A percentile compares a stretch with the other conserved stretches of the same genome.
These are phyloP conservation scores for Capronia coronata DNA, from an alignment of 2,329 filamentous ascomycete species.

Conservation along the genomic window DNA sequence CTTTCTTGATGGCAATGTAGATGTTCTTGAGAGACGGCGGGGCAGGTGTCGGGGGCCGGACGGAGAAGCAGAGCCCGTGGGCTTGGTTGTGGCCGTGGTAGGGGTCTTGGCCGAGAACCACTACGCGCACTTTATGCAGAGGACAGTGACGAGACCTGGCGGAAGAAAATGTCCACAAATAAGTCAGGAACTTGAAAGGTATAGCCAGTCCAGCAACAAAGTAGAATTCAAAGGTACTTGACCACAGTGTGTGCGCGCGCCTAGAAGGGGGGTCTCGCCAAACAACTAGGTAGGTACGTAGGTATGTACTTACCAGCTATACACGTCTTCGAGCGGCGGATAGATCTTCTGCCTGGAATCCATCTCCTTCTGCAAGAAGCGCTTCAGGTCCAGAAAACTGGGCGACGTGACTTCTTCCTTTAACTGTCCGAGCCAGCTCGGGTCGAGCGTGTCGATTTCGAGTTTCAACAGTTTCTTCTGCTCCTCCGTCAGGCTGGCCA, in stretches of 20 bases:
- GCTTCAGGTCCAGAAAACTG: slow-evolving; percentile 81
- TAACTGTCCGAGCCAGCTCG: slow-evolving; percentile 82
- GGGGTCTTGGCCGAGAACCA: slow-evolving; percentile 92
- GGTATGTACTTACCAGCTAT: slow-evolving; percentile 87
- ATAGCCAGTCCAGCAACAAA: too few species aligned
- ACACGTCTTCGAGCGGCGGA: slow-evolving; percentile 80
- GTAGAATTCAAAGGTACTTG: too few species aligned
- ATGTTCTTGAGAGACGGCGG: slow-evolving; percentile 92
- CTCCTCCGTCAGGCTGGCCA: slow-evolving; percentile 69
- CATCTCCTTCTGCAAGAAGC: slow-evolving; percentile 74
- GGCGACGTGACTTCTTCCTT: slow-evolving; percentile 76
- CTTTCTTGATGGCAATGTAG: slow-evolving; percentile 77
- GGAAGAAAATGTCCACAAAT: too few species aligned
- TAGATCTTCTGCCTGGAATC: slow-evolving; percentile 71
- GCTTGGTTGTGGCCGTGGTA: slow-evolving; percentile 96
- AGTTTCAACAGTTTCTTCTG: slow-evolving; percentile 75
- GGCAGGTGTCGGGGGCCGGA: slow-evolving; percentile 77
- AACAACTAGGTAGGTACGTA: too few species aligned
- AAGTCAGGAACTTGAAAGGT: too few species aligned
- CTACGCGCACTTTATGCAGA: slow-evolving; percentile 78
- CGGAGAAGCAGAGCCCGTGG: slow-evolving; percentile 92
- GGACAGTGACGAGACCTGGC: slow-evolving; percentile 87
- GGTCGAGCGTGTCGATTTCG: slow-evolving; percentile 86
- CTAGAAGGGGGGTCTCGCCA: too few species aligned
- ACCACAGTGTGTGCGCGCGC: too few species aligned